Evolutionary conservation across 2,329 filamentous ascomycete species (phyloP), one percentile per base, ranked within the genome.

Genomic region (Fusarium foetens): DNA sequence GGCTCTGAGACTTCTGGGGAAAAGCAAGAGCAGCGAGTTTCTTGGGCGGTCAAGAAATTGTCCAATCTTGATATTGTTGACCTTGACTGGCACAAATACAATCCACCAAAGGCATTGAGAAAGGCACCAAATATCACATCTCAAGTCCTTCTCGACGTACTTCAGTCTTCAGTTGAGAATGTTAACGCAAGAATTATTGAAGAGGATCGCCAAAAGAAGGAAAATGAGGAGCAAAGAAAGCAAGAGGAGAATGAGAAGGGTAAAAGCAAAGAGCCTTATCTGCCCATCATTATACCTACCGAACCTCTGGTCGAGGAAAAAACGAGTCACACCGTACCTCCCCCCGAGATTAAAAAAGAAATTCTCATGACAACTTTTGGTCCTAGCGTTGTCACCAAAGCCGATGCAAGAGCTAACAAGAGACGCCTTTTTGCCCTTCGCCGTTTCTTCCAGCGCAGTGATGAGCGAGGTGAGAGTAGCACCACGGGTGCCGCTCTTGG

Each of bases 81-180:
- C 6, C 78, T 83, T 38, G 83, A 86, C 73, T 88, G 86, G 85
- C 82, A 79, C 41, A 77, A 81, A 55, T 87, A 86, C 68, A 80
- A 83, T 6, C 85, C 86, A 8, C 87, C 87, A 0, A 71, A 76
- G 16, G 82, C 81, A 1, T 76, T 89, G 11, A 78, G 64, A 8
- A 79, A 82, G 35, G 73, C 79, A 1, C 80, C 82, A 21, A 81
- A 82, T 41, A 72, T 81, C 58, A 80, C 80, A 0, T 83, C 84
- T 5, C 80, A 84, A 8, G 77, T 84, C 12, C 77, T 88, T 4
- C 70, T 79, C 8, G 79, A 82, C 11, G 72, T 89, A 21, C 72
- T 88, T 14, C 71, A 78, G 19, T 75, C 81, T 4, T 87, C 87
- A 5, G 81, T 89, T 23, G 81, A 83, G 9, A 86, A 81, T 25